Conservation (phyloP, 192 early-diverging fungal species). For the Rhizoclosmatium globosum region DNA sequence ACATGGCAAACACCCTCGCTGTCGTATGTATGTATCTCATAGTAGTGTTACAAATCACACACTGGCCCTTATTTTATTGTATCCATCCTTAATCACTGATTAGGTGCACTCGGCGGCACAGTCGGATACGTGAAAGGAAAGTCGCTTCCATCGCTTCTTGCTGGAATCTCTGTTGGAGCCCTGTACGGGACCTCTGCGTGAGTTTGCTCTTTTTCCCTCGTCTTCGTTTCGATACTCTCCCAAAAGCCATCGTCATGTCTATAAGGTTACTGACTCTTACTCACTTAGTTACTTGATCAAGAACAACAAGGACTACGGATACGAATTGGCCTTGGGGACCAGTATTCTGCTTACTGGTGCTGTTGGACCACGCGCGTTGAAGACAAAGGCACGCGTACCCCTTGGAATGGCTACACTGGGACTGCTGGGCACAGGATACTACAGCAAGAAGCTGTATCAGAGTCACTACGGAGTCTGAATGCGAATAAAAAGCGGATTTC, state of each 20-base stretch:
- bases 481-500: background rate
- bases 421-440: constrained; percentile 13
- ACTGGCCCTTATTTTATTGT: background rate
- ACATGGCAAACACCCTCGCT: constrained; percentile 30
- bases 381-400: constrained; percentile 48
- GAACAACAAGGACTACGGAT: constrained; percentile 55
- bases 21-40: constrained; percentile 22
- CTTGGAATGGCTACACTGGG: constrained; percentile 37
- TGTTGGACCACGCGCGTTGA: constrained; percentile 51
- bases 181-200: constrained; percentile 55
- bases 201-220: background rate
- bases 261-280: background rate
- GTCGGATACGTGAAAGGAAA: constrained; percentile 48
- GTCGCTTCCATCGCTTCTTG: constrained; percentile 54
- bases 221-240: background rate
- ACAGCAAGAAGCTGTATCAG: constrained; percentile 25
- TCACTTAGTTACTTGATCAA: constrained; percentile 51
- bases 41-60: background rate
- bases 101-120: constrained; percentile 52
- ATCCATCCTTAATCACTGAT: background rate
- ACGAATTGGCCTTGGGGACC: constrained; percentile 53
- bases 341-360: constrained; percentile 49
- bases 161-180: constrained; percentile 54
- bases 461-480: constrained; percentile 16
- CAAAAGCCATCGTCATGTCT: background rate